A percentile compares a stretch with the other conserved stretches of the same genome.
Evolutionary conservation across 23 red algal genomes (phyloP).

Genomic region (Gracilaria vermiculophylla): DNA sequence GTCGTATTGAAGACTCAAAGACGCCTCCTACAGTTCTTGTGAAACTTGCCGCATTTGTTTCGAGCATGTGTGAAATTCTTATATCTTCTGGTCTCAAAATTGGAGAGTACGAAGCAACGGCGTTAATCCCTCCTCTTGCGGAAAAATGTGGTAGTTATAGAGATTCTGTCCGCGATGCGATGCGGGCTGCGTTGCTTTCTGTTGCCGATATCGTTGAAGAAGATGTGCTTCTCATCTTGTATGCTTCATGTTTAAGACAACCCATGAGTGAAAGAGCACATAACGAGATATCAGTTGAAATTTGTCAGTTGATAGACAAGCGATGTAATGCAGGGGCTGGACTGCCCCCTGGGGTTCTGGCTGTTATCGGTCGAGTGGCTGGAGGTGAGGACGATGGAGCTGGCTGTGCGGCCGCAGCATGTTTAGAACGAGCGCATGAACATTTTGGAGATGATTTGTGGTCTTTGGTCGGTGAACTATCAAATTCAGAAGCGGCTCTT

Average conservation of each 20-base stretch:
- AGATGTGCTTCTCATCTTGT: conserved; percentile 37
- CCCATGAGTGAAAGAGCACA: conserved; percentile 41
- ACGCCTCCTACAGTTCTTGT: conserved; percentile 75
- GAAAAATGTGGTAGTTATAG: conserved; percentile 58
- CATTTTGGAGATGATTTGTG: conserved; percentile 72
- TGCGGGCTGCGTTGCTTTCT: conserved; percentile 35
- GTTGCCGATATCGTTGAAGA: conserved; percentile 60
- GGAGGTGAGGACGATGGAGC: conserved; percentile 61
- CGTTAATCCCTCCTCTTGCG: conserved; percentile 57
- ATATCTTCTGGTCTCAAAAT: conserved; percentile 64
- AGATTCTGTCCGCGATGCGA: conserved; percentile 43
- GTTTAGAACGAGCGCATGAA: conserved; percentile 60
- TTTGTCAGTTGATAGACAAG: conserved; percentile 70
- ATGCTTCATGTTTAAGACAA: conserved; percentile 42
- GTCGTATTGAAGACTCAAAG: conserved; percentile 60
- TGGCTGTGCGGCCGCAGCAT: conserved; percentile 52
- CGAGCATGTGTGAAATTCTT: conserved; percentile 65
- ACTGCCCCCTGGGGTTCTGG: conserved; percentile 46
- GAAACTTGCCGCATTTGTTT: conserved; percentile 42
- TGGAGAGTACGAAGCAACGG: conserved; percentile 70
- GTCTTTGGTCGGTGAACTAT: conserved; percentile 58
- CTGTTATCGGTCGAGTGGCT: conserved; percentile 46
- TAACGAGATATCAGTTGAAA: conserved; percentile 21
- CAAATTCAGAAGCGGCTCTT: conserved; percentile 49
- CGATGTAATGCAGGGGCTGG: conserved; percentile 41